phyloP scores from a whole-genome alignment of 306 rosid genomes.

The Casuarina cunninghamiana region DNA sequence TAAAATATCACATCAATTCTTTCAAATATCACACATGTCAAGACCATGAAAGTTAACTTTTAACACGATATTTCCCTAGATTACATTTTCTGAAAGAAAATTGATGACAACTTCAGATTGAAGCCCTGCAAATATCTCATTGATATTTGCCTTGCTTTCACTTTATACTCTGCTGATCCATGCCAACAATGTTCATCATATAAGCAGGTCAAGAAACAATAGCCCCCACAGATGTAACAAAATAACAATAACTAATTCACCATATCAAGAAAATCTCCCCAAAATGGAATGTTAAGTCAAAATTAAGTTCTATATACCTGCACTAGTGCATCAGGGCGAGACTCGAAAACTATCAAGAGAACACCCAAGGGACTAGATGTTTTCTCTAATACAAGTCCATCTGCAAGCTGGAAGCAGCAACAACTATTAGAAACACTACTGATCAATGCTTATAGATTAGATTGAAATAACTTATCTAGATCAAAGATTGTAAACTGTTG shows the following conservation, averaged over 20 bases:
- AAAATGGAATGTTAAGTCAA: not conserved
- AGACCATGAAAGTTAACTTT: not conserved
- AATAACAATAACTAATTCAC: not conserved
- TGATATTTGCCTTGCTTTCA: not conserved
- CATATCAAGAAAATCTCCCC: not conserved
- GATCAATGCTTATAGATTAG: slow-evolving; percentile 11
- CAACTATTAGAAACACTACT: slow-evolving; percentile 34
- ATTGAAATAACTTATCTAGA: not conserved
- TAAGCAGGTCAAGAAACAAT: not conserved
- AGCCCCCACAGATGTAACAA: slow-evolving; percentile 11
- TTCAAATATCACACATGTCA: not conserved
- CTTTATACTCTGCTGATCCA: not conserved
- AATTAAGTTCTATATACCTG: slow-evolving; percentile 54
- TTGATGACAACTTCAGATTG: not conserved
- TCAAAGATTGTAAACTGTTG: not conserved
- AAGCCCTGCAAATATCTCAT: not conserved
- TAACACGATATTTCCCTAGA: not conserved
- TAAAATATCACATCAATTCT: not conserved
- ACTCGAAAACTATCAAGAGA: slow-evolving; percentile 88
- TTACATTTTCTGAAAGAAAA: not conserved
- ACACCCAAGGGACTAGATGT: slow-evolving; percentile 94
- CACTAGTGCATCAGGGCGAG: slow-evolving; percentile 96
- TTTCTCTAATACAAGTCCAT: slow-evolving; percentile 89
- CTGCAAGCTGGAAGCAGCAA: slow-evolving; percentile 68
- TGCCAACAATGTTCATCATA: not conserved